phyloP scores from a whole-genome alignment of 2,329 filamentous ascomycete genomes.

The Aureobasidium musti region DNA sequence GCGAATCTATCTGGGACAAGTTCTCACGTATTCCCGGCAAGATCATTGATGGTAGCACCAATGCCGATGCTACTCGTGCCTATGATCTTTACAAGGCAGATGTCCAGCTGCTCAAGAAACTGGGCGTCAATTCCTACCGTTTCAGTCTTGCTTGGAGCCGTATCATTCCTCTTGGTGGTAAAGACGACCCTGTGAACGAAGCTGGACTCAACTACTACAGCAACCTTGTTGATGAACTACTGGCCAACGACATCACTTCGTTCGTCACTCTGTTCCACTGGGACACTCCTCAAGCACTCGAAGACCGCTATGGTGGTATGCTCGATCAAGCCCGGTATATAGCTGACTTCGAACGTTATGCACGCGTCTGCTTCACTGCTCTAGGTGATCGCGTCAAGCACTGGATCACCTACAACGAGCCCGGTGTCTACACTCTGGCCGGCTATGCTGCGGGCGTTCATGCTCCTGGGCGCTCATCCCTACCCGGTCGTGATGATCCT shows the following conservation, averaged over 20 bases:
- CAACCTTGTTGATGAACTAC: conserved; percentile 74
- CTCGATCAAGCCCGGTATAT: conserved; percentile 37
- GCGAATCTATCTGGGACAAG: conserved; percentile 38
- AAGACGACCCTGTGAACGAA: conserved; percentile 75
- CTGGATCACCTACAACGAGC: conserved; percentile 51
- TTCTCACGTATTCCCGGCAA: conserved; percentile 39
- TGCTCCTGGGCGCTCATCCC: conserved; percentile 8
- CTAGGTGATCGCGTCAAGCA: conserved; percentile 46
- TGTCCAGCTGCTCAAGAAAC: conserved; percentile 34
- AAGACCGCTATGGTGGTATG: conserved; percentile 44
- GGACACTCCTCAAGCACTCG: conserved; percentile 46
- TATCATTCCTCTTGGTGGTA: conserved; percentile 79
- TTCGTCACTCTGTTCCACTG: conserved; percentile 86
- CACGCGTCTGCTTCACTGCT: conserved; percentile 43
- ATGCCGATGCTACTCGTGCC: conserved; percentile 53
- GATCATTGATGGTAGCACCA: conserved; percentile 42
- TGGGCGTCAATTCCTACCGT: conserved; percentile 59
- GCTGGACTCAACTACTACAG: conserved; percentile 76
- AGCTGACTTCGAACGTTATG: conserved; percentile 46
- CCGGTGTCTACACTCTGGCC: conserved; percentile 26
- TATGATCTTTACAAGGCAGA: conserved; percentile 55
- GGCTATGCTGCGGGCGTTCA: conserved; percentile 24
- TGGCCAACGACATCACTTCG: conserved; percentile 73
- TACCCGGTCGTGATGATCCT: conserved; percentile 16
- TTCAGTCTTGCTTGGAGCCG: conserved; percentile 84